Percentiles rank a stretch among this genome's conserved stretches.
Conservation (phyloP, 495 filamentous ascomycete species). For the Aspergillus taichungensis region DNA sequence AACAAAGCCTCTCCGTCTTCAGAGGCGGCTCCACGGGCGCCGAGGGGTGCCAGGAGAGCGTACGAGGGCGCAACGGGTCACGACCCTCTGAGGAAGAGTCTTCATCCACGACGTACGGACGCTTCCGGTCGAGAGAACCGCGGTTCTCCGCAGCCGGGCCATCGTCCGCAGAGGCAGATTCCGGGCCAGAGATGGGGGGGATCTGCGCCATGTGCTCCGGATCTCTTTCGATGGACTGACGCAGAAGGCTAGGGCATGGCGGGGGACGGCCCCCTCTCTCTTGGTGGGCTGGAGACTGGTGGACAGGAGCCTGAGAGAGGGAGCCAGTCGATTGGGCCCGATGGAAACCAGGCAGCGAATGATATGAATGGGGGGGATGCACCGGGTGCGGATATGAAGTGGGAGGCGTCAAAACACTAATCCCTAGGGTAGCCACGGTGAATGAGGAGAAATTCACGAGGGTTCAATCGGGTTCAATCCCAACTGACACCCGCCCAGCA, state of each 20-base stretch:
- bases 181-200: slow-evolving; percentile 23
- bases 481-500: no score
- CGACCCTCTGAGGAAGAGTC: slow-evolving; percentile 13
- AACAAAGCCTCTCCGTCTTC: slow-evolving; percentile 28
- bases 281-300: slow-evolving; percentile 26
- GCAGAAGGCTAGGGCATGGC: slow-evolving; percentile 36
- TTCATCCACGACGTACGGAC: slow-evolving; percentile 14
- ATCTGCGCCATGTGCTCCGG: slow-evolving; percentile 44
- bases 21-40: slow-evolving; percentile 31
- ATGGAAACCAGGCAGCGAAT: slow-evolving; percentile 20
- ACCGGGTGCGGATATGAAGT: slow-evolving; percentile 23
- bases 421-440: slow-evolving; percentile 38
- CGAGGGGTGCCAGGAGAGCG: slow-evolving; percentile 32
- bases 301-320: slow-evolving; percentile 30
- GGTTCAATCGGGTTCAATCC: no score
- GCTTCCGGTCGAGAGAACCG: slow-evolving; percentile 21
- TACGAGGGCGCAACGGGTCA: slow-evolving; percentile 24
- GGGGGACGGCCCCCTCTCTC: slow-evolving; percentile 30
- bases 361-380: slow-evolving; percentile 28
- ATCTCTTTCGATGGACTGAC: slow-evolving; percentile 19
- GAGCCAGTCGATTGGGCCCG: slow-evolving; percentile 18
- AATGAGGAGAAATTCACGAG: slow-evolving; percentile 1
- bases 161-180: slow-evolving; percentile 19
- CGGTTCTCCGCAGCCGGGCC: slow-evolving; percentile 16
- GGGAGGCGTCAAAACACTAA: slow-evolving; percentile 29